Conservation (phyloP, 2,329 filamentous ascomycete species). For the Microsporum audouinii region DNA sequence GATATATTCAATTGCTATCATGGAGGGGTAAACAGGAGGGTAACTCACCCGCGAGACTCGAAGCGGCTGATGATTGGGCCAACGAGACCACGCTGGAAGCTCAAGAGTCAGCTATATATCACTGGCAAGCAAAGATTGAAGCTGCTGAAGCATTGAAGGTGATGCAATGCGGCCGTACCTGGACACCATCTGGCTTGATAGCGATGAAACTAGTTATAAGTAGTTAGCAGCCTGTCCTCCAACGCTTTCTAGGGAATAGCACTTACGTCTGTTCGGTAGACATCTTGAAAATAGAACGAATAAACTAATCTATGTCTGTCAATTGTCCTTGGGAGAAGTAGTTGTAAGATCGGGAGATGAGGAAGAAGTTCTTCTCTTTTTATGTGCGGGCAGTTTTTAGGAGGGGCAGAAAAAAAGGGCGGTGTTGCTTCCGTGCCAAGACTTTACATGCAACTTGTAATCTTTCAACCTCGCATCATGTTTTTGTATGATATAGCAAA, state of each 20-base stretch:
- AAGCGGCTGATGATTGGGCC: constrained; percentile 97
- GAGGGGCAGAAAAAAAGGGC: constrained; percentile 1
- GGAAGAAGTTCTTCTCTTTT: constrained; percentile 34
- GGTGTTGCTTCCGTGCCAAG: background rate
- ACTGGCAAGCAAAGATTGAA: background rate
- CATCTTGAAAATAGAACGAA: constrained; percentile 44
- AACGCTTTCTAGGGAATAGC: constrained; percentile 3
- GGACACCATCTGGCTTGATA: constrained; percentile 99
- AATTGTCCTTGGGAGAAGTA: constrained; percentile 1
- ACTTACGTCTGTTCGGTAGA: constrained; percentile 81
- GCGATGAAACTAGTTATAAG: constrained; percentile 75
- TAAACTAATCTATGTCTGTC: background rate
- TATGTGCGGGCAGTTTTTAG: background rate
- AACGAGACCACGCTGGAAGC: constrained; percentile 75
- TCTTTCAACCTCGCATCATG: background rate
- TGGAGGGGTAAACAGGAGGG: background rate
- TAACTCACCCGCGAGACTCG: constrained; percentile 76
- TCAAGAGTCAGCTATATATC: background rate
- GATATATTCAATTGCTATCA: background rate
- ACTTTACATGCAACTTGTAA: background rate
- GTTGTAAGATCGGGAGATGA: constrained; percentile 19
- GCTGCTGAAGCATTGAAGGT: background rate
- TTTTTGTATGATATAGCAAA: background rate
- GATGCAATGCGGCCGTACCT: constrained; percentile 51
- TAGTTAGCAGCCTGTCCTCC: constrained; percentile 11